Evolutionary conservation across 305 asterid genomes (phyloP).

Genomic region (Petunia hybrid): DNA sequence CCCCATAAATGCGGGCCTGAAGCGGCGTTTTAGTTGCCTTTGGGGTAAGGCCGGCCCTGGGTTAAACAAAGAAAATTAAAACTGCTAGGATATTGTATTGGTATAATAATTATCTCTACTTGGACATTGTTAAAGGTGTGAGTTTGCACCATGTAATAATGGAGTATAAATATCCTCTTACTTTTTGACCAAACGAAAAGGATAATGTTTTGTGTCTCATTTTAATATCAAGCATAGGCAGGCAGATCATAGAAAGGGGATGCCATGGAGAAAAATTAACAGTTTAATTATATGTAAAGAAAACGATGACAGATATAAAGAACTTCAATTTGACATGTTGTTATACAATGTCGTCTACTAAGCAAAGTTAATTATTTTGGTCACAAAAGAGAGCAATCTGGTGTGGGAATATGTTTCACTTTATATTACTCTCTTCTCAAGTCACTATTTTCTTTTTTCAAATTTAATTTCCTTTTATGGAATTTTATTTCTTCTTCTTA

Average conservation of each 20-base stretch:
- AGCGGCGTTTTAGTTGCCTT: too few species aligned
- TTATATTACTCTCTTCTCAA: background rate
- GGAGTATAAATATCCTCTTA: too few species aligned
- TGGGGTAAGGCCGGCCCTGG: too few species aligned
- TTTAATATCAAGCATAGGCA: background rate
- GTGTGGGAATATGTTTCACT: background rate
- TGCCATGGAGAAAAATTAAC: background rate
- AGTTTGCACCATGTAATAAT: too few species aligned
- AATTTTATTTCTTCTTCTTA: background rate
- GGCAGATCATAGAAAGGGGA: background rate
- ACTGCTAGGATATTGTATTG: too few species aligned
- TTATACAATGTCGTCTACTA: background rate
- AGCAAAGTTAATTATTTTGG: conserved; percentile 9
- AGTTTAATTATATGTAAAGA: background rate
- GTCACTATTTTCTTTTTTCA: background rate
- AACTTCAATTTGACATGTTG: background rate
- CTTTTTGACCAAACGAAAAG: too few species aligned
- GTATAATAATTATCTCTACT: too few species aligned
- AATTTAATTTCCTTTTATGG: background rate
- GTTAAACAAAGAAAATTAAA: too few species aligned
- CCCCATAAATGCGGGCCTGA: too few species aligned
- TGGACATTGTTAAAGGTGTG: too few species aligned
- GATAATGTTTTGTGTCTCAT: too few species aligned
- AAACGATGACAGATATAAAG: background rate
- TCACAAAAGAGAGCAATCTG: conserved; percentile 6